Evolutionary conservation across 768 basidiomycete genomes (phyloP), one percentile per base, ranked within the genome.

Genomic region (Hericium coralloides): DNA sequence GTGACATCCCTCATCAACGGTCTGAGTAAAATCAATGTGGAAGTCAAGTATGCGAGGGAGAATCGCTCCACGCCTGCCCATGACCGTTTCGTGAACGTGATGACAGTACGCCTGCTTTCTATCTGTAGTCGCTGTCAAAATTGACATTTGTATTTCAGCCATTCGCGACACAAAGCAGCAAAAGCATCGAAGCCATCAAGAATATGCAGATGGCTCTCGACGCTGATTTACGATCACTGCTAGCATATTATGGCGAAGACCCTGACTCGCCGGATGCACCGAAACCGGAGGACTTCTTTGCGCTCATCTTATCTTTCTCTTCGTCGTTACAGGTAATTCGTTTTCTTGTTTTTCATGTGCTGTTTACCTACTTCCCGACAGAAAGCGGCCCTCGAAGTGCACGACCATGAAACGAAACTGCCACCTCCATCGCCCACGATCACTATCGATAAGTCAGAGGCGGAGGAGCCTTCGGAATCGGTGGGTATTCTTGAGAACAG

Each of bases 251-350:
- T 65, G 92, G 92, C 5, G 92, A 95, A 67, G 76, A 76, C 54
- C 79, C 83, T 2, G 79, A 83, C 52, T 73, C 80, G 0, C 74
- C 81, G 0, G 83, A 90, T 15, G 74, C 82, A 1, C 77, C 79
- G 2, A 91, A 86, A 64, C 81, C 88, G 0, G 94, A 95, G 67
- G 87, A 89, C 59, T 84, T 97, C 66, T 95, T 97, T 63, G 80
- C 78, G 0, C 70, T 85, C 55, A 78, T 93, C 49, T 74, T 80
- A n/a, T 79, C 84, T 0, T 92, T 93, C 69, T 87, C 85, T 0
- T 80, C 81, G 0, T 81, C 81, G 1, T 73, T 94, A 18, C 83
- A 85, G 79, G 87, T 84, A 59, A 53, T 72, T 64, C 10, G 10
- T 17, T 38, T 38, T 55, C 17, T 48, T 43, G 50, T 43, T 23